Evolutionary conservation across 2,329 filamentous ascomycete species (phyloP).

Genomic region (Dendryphion nanum): DNA sequence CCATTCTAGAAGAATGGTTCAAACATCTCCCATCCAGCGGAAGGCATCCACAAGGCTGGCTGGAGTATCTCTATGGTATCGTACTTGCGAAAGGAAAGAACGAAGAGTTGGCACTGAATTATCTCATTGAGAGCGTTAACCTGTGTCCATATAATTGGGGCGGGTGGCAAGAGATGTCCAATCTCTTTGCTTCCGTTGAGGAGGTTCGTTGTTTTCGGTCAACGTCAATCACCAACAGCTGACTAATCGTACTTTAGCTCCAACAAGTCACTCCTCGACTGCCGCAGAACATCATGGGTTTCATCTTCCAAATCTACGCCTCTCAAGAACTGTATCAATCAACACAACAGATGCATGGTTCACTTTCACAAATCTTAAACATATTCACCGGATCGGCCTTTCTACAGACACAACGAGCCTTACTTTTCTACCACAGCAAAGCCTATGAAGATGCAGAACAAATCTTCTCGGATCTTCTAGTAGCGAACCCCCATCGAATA

Average conservation of each 20-base stretch:
- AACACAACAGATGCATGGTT: conserved; percentile 69
- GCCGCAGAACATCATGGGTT: conserved; percentile 87
- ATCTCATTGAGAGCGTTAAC: conserved; percentile 84
- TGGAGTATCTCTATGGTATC: conserved; percentile 91
- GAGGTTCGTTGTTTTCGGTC: conserved; percentile 56
- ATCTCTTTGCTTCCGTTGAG: conserved; percentile 74
- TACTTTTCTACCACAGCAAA: conserved; percentile 89
- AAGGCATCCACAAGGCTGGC: conserved; percentile 79
- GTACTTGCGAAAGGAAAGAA: conserved; percentile 89
- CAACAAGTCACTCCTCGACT: conserved; percentile 69
- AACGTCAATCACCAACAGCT: conserved; percentile 18
- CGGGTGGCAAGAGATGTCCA: conserved; percentile 89
- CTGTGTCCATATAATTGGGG: conserved; percentile 96
- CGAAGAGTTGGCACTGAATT: conserved; percentile 78
- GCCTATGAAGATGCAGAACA: conserved; percentile 64
- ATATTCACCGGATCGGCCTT: conserved; percentile 90
- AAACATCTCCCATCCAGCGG: conserved; percentile 57
- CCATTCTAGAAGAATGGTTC: conserved; percentile 80
- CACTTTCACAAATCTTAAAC: conserved; percentile 71
- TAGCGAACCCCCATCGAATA: conserved; percentile 66
- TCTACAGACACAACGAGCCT: conserved; percentile 82
- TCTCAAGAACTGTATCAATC: conserved; percentile 91
- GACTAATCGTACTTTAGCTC: conserved; percentile 50
- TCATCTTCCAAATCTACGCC: conserved; percentile 89
- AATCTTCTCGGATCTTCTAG: conserved; percentile 68